phyloP scores from a whole-genome alignment of 2,329 filamentous ascomycete species.

The Trichoderma semiorbis region DNA sequence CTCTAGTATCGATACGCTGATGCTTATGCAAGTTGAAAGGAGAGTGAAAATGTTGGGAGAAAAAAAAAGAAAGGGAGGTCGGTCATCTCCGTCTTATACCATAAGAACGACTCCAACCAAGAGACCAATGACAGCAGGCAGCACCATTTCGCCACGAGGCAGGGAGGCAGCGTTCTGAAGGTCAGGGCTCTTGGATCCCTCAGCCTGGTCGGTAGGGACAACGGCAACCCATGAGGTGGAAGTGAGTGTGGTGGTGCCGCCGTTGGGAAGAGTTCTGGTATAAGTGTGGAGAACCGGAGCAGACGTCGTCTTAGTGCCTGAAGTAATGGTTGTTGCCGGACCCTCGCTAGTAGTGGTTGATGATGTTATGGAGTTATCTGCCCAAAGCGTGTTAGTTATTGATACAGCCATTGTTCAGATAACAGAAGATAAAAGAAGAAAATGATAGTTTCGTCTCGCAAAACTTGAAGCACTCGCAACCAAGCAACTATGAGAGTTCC shows the following conservation, averaged over 20 bases:
- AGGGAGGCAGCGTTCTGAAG: slow-evolving; percentile 38
- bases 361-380: slow-evolving; percentile 19
- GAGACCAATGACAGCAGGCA: slow-evolving; percentile 29
- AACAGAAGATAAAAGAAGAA: slow-evolving; percentile 4
- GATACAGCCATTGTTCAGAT: neutral
- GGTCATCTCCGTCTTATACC: slow-evolving; percentile 21
- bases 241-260: slow-evolving; percentile 44
- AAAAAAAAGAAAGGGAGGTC: neutral
- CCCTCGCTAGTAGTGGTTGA: slow-evolving; percentile 18
- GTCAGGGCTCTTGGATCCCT: slow-evolving; percentile 29
- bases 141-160: slow-evolving; percentile 22
- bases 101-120: slow-evolving; percentile 30
- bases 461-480: neutral
- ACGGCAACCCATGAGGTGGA: slow-evolving; percentile 49
- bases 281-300: slow-evolving; percentile 38
- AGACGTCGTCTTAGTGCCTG: slow-evolving; percentile 34
- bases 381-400: neutral
- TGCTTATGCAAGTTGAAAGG: neutral
- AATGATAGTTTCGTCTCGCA: neutral
- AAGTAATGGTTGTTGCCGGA: slow-evolving; percentile 29
- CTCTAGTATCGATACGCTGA: slow-evolving; percentile 1
- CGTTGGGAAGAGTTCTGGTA: slow-evolving; percentile 46
- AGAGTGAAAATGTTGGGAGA: neutral
- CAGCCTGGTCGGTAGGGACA: slow-evolving; percentile 34
- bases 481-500: slow-evolving; percentile 4